Evolutionary conservation across 208 protist species (phyloP).

Genomic region (Trichomonas vaginalis): DNA sequence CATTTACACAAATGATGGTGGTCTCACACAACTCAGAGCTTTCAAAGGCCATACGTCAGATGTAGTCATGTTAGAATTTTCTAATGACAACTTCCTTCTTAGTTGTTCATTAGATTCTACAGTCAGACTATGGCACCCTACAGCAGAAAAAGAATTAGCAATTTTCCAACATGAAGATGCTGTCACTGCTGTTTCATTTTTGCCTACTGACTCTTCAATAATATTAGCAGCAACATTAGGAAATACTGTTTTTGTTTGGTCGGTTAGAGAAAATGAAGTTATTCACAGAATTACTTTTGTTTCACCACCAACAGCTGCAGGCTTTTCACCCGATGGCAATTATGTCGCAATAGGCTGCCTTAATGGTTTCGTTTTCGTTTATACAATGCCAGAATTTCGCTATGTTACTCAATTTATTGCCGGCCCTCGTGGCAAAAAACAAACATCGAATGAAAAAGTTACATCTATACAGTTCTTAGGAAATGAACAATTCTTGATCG

Average conservation of each 20-base stretch:
- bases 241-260: not conserved
- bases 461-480: not conserved
- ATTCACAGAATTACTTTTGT: not conserved
- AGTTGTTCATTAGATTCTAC: not conserved
- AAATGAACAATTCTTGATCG: not conserved
- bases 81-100: not conserved
- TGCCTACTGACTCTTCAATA: not conserved
- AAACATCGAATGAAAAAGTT: not conserved
- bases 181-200: not conserved
- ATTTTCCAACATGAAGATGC: not conserved
- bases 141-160: not conserved
- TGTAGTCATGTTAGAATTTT: not conserved
- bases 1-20: not conserved
- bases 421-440: not conserved
- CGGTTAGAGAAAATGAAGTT: not conserved
- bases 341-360: not conserved
- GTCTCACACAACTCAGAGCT: not conserved
- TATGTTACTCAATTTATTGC: slow-evolving; percentile 1
- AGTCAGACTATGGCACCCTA: not conserved
- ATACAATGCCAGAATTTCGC: not conserved
- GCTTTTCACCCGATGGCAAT: not conserved
- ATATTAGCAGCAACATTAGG: not conserved
- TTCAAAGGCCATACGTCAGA: not conserved
- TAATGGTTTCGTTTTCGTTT: not conserved
- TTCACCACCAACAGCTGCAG: not conserved